Evolutionary conservation across 495 filamentous ascomycete species (phyloP), one percentile per base, ranked within the genome.

Genomic region (Sporormia fimetaria): DNA sequence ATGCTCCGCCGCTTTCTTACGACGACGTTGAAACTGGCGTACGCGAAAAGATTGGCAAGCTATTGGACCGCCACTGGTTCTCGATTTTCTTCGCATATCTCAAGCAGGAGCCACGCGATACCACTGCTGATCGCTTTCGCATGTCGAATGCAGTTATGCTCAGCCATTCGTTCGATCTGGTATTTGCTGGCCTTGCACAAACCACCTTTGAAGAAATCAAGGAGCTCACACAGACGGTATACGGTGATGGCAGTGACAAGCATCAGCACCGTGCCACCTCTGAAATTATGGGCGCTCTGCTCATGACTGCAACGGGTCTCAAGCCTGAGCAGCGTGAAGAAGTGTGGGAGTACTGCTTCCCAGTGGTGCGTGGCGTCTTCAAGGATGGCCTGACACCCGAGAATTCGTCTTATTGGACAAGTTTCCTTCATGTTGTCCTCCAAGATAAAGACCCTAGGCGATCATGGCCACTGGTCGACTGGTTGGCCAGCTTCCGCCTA

Each of bases 261-360:
- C 92, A 99, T 62, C 87, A 96, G 58, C 90, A 99, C 57, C 81
- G 90, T 29, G 92, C 92, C 6, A 94, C 88, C 14, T 74, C 92
- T 3, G 90, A 99, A 59, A 95, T 99, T 42, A 68, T 99, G 11
- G 84, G 83, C 14, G 85, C 83, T 16, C 57, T 99, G 52, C 67
- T 96, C 7, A 70, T 73, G 29, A 80, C 80, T 22, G 80, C 84
- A 30, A 63, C 74, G 2, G 84, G 94, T 37, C 72, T 79, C 4
- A 73, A 75, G 8, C 54, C 74, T 11, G 73, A 82, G 33, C 74
- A 77, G 41, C 76, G 83, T 14, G 70, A 80, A 17, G 57, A 71
- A 55, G 72, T 94, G 10, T 96, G 90, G 90, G 72, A 72, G 34
- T 95, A 86, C 59, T 82, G 75, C 0, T 90, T 94, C 53, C 88